Conservation (phyloP, 352 stramenopile genomes). For the Phytophthora megakarya region DNA sequence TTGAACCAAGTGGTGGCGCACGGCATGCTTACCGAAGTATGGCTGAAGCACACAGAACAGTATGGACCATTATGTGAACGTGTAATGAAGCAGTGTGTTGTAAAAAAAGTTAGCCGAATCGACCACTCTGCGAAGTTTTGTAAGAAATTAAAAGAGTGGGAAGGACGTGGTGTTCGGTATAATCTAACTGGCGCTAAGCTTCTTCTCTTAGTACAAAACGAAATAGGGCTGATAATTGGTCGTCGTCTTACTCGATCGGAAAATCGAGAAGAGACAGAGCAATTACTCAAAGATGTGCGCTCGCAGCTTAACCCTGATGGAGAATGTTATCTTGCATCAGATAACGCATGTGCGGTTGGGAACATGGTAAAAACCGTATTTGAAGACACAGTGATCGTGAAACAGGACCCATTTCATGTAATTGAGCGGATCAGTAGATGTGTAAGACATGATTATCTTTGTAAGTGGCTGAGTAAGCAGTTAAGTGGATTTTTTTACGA, state of each 20-base stretch:
- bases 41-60: background rate
- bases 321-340: background rate
- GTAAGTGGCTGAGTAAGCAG: background rate
- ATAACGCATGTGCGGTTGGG: background rate
- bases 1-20: background rate
- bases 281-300: background rate
- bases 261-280: background rate
- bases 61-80: background rate
- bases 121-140: background rate
- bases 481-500: background rate
- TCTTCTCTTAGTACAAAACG: background rate
- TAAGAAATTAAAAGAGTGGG: background rate
- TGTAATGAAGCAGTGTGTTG: background rate
- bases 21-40: background rate
- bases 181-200: background rate
- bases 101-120: background rate
- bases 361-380: constrained; percentile 7
- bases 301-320: background rate
- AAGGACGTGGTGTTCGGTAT: background rate
- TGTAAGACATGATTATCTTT: background rate
- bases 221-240: background rate
- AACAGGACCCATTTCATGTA: constrained; percentile 14
- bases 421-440: constrained; percentile 4
- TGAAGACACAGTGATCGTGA: background rate
- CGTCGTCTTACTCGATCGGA: background rate